Evolutionary conservation across 768 basidiomycete genomes (phyloP), one percentile per base, ranked within the genome.

Genomic region (Mycena indigotica): DNA sequence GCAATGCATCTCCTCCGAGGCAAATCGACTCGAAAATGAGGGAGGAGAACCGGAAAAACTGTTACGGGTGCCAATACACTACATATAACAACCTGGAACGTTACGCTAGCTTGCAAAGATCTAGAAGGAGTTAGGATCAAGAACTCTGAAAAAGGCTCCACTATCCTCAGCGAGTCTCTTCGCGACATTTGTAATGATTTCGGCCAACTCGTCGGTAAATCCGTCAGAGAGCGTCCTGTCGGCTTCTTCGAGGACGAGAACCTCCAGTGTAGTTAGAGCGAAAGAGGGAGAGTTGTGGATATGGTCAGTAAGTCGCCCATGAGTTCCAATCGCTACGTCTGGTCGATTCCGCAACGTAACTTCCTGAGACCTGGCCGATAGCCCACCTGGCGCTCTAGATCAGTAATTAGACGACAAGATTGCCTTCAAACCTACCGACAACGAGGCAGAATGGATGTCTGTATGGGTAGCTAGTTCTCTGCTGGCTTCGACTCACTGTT

Each of bases 281-380:
- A 98, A 98, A 12, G 91, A 86, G 8, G 90, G 92, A 1, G 97
- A 95, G 69, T 98, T 98, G 67, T 88, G 93, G 50, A 98, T 84
- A 70, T 98, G 97, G 73, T 99, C 97, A 67, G 98, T 98, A 28
- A 99, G 80, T 65, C 97, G 92, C 65, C 97, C 97, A 3, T 96
- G 97, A 1, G 97, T 98, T 21, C 95, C 97, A 66, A 99, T 93
- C 52, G 98, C 81, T 49, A 98, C 80, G 70, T 99, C 97, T 48
- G 97, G 97, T 2, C 93, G 83, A 38, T 87, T 84, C 54, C 95
- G 88, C 52, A 99, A 78, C 44, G 85, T 82, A 17, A 80, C 81
- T 72, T 98, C 96, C 73, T 99, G 97, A 10, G 91, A 83, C 71
- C 96, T 96, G 21, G 98, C 71, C 2, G 95, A 97, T 21, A 99